Base-by-base conservation (phyloP, 1,284 basidiomycete genomes). In the Stygiomarasmius scandens region DNA sequence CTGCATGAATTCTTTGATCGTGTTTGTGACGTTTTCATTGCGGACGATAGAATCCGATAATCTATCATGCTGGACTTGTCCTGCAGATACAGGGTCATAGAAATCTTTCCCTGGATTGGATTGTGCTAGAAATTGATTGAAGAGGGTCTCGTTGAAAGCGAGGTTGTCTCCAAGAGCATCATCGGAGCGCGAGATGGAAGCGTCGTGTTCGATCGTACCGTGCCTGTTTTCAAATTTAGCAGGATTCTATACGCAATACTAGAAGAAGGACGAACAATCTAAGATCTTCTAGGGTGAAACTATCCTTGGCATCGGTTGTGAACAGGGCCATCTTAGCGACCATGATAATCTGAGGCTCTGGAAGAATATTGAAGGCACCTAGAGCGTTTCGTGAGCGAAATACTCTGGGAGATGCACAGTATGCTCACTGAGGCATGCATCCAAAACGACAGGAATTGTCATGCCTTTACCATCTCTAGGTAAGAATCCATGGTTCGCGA, bases 131-230 rank as follows among this genome's bases (percentile, higher is more conserved):
- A 23, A 16, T n/a, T 51, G 19, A 19, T 22, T 24, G 55, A 59
- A 63, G 12, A 58, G 43, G 9, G 58, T 59, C 20, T 56, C 52
- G 54, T 63, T 61, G 60, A 63, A 63, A 29, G 52, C 48, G 14
- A 55, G 16, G 49, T 60, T 60, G 55, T 64, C 63, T 9, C 63
- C 63, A 8, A 48, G 36, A 36, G 27, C 48, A 9, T 20, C 20
- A 52, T 64, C 63, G 3, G 50, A 49, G 22, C 61, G 58, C 23
- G 58, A 60, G 19, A 60, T 8, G 22, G 58, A 60, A n/a, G 41
- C 58, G 32, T 60, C 57, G 49, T 55, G 62, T 41, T 62, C 61
- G 25, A 63, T 49, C 25, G 58, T 54, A 24, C 58, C 61, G 48
- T 64, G 63, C n/a, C 58, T 61, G 52, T 4, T 16, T 6, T 32